Evolutionary conservation across 345 rosid genomes (phyloP).

Genomic region (Pistacia atlantica): DNA sequence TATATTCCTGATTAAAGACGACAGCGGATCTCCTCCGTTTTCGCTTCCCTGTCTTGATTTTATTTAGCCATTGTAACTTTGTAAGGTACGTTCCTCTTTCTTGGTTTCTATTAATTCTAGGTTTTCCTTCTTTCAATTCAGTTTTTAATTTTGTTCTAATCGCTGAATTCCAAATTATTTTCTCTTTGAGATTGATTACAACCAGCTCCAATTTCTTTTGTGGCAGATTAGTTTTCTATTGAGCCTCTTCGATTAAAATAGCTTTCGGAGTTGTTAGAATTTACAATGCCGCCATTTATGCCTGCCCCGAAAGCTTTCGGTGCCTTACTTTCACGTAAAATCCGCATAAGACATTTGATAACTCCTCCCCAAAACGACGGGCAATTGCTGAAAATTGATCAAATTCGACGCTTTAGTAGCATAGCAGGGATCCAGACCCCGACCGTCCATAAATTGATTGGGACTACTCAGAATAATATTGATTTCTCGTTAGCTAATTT

Average conservation of each 20-base stretch:
- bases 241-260: neutral
- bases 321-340: conserved; percentile 40
- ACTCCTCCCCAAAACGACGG: conserved; percentile 24
- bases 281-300: conserved; percentile 64
- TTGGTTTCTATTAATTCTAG: neutral
- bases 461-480: conserved; percentile 19
- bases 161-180: neutral
- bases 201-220: neutral
- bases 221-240: neutral
- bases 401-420: conserved; percentile 42
- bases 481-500: conserved; percentile 20
- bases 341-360: conserved; percentile 31
- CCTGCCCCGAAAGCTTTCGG: conserved; percentile 48
- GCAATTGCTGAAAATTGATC: conserved; percentile 29
- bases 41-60: neutral
- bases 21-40: neutral
- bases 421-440: conserved; percentile 39
- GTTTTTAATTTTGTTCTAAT: neutral
- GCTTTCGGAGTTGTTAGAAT: conserved; percentile 7
- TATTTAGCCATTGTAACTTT: neutral
- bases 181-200: neutral
- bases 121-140: neutral
- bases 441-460: conserved; percentile 19
- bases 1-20: neutral
- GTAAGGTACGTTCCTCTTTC: conserved; percentile 1